Evolutionary conservation across 23 red algal species (phyloP).

Genomic region (Cyanidioschyzon merolae): DNA sequence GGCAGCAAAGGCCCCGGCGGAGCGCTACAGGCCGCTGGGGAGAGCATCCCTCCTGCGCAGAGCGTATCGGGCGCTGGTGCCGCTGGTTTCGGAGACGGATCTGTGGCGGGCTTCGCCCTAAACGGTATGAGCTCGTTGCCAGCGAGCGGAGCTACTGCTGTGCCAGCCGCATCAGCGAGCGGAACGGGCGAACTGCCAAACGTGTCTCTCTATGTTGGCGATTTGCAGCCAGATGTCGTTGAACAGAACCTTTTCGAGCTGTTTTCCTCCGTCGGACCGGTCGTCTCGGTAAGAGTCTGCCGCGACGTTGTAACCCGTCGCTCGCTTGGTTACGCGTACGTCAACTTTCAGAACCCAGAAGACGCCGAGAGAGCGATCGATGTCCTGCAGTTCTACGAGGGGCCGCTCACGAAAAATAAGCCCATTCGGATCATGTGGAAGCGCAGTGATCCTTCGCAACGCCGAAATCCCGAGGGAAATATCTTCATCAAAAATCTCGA

Average conservation of each 20-base stretch:
- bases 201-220: conserved; percentile 85
- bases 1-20: too few species aligned
- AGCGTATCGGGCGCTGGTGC: too few species aligned
- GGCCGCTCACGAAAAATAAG: conserved; percentile 72
- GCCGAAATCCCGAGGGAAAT: conserved; percentile 67
- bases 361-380: conserved; percentile 92
- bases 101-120: too few species aligned
- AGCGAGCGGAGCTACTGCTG: background rate
- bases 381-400: conserved; percentile 88
- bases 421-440: conserved; percentile 98
- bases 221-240: conserved; percentile 86
- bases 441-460: conserved; percentile 58
- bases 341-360: conserved; percentile 91
- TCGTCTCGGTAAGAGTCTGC: conserved; percentile 84
- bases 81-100: too few species aligned
- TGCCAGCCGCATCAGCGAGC: background rate
- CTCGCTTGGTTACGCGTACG: conserved; percentile 87
- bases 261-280: conserved; percentile 80
- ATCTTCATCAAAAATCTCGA: conserved; percentile 96
- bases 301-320: conserved; percentile 79
- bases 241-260: conserved; percentile 88
- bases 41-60: too few species aligned
- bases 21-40: too few species aligned
- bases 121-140: background rate
- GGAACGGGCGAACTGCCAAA: conserved; percentile 1